Evolutionary conservation across 768 basidiomycete species (phyloP).

Genomic region (Serendipita vermifera): DNA sequence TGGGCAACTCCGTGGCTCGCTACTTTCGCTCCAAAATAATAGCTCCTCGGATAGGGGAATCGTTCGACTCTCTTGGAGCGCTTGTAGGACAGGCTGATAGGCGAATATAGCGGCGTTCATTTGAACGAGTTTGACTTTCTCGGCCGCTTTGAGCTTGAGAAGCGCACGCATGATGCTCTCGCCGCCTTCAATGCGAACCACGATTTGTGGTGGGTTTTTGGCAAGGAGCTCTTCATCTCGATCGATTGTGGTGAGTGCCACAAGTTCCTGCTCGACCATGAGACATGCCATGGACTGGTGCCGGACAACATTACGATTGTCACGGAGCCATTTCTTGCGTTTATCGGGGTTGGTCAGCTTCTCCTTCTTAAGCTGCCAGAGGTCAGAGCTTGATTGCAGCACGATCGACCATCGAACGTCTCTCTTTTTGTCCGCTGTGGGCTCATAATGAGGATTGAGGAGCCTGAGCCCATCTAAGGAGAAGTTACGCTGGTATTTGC

Average conservation of each 20-base stretch:
- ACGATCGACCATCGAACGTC: slow-evolving; percentile 23
- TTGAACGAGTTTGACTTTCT: slow-evolving; percentile 35
- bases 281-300: slow-evolving; percentile 46
- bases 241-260: slow-evolving; percentile 41
- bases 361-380: slow-evolving; percentile 14
- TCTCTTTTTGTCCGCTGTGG: not conserved
- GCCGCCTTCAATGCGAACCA: slow-evolving; percentile 40
- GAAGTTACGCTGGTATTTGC: slow-evolving; percentile 26
- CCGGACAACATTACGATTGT: slow-evolving; percentile 32
- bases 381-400: slow-evolving; percentile 25
- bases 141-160: slow-evolving; percentile 26
- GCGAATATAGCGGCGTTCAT: slow-evolving; percentile 51
- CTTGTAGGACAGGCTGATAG: slow-evolving; percentile 48
- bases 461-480: slow-evolving; percentile 29
- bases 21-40: slow-evolving; percentile 36
- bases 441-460: slow-evolving; percentile 25
- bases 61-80: slow-evolving; percentile 33
- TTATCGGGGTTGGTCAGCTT: slow-evolving; percentile 24
- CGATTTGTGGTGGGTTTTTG: slow-evolving; percentile 35
- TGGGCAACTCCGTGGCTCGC: slow-evolving; percentile 15
- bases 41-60: slow-evolving; percentile 41
- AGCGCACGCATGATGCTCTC: slow-evolving; percentile 30
- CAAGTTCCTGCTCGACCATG: slow-evolving; percentile 33
- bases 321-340: slow-evolving; percentile 27
- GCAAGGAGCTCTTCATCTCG: slow-evolving; percentile 43